phyloP scores from a whole-genome alignment of 441 rosid species.

The Gossypium gossypioides region DNA sequence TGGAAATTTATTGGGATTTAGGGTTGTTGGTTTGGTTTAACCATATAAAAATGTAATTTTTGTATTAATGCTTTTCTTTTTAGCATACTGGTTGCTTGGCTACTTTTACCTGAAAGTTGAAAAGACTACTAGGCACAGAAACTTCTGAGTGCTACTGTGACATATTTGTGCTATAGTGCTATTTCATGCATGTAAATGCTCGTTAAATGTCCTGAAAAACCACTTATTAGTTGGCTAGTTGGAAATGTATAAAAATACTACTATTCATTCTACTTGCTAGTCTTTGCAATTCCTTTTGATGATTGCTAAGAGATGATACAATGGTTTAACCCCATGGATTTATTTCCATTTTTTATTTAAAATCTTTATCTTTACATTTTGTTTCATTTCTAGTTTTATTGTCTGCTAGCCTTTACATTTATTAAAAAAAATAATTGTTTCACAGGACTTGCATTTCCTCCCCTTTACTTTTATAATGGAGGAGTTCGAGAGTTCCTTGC shows the following conservation, averaged over 20 bases:
- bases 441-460: conserved; percentile 89
- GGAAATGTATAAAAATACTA: background rate
- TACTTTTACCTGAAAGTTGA: background rate
- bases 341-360: background rate
- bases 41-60: background rate
- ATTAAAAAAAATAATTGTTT: conserved; percentile 12
- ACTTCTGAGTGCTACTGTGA: background rate
- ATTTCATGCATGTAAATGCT: background rate
- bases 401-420: conserved; percentile 8
- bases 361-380: background rate
- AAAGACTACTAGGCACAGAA: background rate
- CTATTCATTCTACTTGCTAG: conserved; percentile 1
- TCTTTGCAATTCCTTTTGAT: background rate
- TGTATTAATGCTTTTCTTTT: background rate
- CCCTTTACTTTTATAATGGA: conserved; percentile 89
- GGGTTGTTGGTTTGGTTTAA: background rate
- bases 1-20: background rate
- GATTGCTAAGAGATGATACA: background rate
- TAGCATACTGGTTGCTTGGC: background rate
- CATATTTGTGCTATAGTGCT: background rate
- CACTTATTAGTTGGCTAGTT: background rate
- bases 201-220: background rate
- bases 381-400: background rate
- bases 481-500: conserved; percentile 91
- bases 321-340: background rate